Base-by-base conservation (phyloP, 2,329 filamentous ascomycete species). In the Bipolaris cookei region DNA sequence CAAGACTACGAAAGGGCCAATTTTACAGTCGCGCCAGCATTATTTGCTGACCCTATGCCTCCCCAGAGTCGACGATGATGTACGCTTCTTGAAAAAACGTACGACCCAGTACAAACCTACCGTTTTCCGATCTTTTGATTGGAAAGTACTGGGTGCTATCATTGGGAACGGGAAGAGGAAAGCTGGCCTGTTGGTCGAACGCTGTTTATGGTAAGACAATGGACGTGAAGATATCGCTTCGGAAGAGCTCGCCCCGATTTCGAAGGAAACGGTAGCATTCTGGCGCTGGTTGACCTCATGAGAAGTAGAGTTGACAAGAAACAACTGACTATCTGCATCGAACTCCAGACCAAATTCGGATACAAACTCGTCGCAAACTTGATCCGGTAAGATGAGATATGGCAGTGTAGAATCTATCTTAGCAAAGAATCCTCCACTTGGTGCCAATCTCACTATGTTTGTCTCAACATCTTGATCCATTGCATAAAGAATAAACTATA, bases 361-460 rank as follows among this genome's bases (percentile, higher is more conserved):
- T 46, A 71, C 68, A 47, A 81, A 78, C 1, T 54, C 30, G 6
- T 78, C 65, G 62, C 78, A 80, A 1, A 79, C 66, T 1, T 59
- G 23, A 3, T 70, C 63, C 0, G 74, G 74, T 1, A 76, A 54
- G 34, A 67, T 63, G 4, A 76, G 56, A 35, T 74, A 76, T 8
- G 74, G 73, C 1, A 78, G 55, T 6, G 73, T 75, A 1, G 78
- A 79, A 56, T 81, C 77, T 18, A 80, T 73, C 23, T 68, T 54
- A 4, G 72, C 72, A 3, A 16, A 43, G 35, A 78, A 75, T 1
- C 62, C 56, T 6, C 53, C 44, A 2, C 3, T 37, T 11, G 43
- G 60, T 34, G 56, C 64, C 44, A 71, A 56, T 4, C 66, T 63
- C 1, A 10, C 3, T 0, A 16, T 41, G 20, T 51, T 61, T 11